A percentile compares a stretch with the other conserved stretches of the same genome.
Evolutionary conservation across 805 yeast genomes (phyloP).

Genomic region (Ogataea sp.): DNA sequence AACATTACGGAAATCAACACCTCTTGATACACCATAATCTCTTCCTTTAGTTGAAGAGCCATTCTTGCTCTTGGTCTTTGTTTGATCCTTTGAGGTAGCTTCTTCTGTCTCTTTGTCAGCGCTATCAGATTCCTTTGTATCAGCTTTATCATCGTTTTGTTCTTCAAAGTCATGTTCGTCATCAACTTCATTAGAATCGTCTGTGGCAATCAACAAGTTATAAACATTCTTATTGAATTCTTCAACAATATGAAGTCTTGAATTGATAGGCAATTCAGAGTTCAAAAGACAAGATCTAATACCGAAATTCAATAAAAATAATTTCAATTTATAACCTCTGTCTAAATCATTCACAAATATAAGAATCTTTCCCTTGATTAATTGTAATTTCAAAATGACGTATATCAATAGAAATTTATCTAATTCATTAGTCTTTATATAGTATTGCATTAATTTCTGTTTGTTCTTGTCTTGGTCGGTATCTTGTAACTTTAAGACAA

Average conservation of each 20-base stretch:
- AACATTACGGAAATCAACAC: conserved; percentile 93
- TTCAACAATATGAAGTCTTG: conserved; percentile 90
- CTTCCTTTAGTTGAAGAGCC: conserved; percentile 28
- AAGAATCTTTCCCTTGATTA: conserved; percentile 86
- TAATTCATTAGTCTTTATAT: conserved; percentile 77
- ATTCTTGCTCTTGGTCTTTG: conserved; percentile 10
- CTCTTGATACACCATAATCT: conserved; percentile 93
- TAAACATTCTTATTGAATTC: conserved; percentile 89
- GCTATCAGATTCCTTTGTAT: conserved; percentile 19
- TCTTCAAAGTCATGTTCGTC: conserved; percentile 42
- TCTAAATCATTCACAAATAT: conserved; percentile 91
- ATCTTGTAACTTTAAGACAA: conserved; percentile 71
- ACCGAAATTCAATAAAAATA: conserved; percentile 93
- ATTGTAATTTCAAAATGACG: conserved; percentile 80
- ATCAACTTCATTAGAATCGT: conserved; percentile 63
- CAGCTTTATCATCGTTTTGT: conserved; percentile 17
- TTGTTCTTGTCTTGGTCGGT: conserved; percentile 28
- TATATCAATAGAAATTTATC: conserved; percentile 88
- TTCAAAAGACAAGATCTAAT: conserved; percentile 81
- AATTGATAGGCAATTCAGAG: conserved; percentile 86
- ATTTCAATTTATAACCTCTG: conserved; percentile 86
- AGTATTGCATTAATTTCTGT: conserved; percentile 71
- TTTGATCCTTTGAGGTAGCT: no score
- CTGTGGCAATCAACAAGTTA: conserved; percentile 87
- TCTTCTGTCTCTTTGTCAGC: no score